A percentile compares a stretch with the other conserved stretches of the same genome.
Evolutionary conservation across 108 stramenopile genomes (phyloP).

Genomic region (Cyclotella choctawhatcheeana): DNA sequence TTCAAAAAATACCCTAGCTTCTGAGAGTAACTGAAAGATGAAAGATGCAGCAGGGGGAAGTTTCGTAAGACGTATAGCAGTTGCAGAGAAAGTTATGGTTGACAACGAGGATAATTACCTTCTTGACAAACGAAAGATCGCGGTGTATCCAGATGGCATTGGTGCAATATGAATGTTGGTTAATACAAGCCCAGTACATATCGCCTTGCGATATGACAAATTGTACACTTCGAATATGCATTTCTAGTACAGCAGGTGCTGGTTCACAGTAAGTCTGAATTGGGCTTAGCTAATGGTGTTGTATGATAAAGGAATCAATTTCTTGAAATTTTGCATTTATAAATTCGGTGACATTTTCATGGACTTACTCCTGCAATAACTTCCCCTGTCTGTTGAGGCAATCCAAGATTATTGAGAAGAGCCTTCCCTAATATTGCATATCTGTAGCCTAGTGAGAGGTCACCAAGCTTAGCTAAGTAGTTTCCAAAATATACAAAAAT

Average conservation of each 20-base stretch:
- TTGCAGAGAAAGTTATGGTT: neutral
- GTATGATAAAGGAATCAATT: too few relatives aligned
- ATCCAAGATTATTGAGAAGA: constrained; percentile 9
- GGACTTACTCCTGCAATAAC: neutral
- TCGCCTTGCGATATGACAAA: constrained; percentile 24
- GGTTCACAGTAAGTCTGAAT: constrained; percentile 12
- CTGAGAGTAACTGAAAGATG: neutral
- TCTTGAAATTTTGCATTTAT: too few relatives aligned
- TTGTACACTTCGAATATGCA: neutral
- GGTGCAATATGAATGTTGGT: neutral
- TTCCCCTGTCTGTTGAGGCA: constrained; percentile 8
- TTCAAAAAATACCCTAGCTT: neutral
- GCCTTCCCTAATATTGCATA: constrained; percentile 6
- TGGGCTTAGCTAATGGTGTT: too few relatives aligned
- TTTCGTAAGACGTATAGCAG: too few relatives aligned
- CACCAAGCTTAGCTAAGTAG: neutral
- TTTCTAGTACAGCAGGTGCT: neutral
- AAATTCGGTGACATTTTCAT: too few relatives aligned
- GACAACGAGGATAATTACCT: neutral
- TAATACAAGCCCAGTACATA: constrained; percentile 3
- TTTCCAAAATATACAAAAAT: constrained; percentile 13
- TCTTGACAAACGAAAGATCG: neutral
- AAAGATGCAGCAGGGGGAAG: too few relatives aligned
- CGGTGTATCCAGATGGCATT: constrained; percentile 1
- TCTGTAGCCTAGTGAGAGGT: constrained; percentile 2